phyloP scores from a whole-genome alignment of 352 stramenopile genomes.

The Pythium volutum region DNA sequence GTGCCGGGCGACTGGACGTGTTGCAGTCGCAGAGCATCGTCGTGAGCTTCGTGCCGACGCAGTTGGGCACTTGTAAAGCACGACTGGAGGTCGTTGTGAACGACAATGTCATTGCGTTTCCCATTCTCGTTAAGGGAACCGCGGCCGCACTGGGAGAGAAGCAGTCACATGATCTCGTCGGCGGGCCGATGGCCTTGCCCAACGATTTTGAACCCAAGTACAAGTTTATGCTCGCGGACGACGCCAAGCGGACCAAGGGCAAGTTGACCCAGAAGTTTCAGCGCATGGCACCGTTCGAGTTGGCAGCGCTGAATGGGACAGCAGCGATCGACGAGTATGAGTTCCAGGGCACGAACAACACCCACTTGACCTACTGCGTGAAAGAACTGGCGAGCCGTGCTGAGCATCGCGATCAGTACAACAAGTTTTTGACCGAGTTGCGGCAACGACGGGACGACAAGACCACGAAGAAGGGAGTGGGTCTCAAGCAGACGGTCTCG shows the following conservation, averaged over 20 bases:
- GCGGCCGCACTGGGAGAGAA: slow-evolving; percentile 50
- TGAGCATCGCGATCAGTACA: slow-evolving; percentile 67
- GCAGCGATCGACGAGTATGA: slow-evolving; percentile 79
- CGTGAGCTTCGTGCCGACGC: slow-evolving; percentile 85
- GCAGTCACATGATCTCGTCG: slow-evolving; percentile 34
- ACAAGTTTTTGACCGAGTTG: slow-evolving; percentile 57
- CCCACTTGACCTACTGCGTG: slow-evolving; percentile 83
- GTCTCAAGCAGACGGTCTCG: slow-evolving; percentile 49
- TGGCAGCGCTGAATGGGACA: slow-evolving; percentile 58
- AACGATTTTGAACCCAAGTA: slow-evolving; percentile 85
- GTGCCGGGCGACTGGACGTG: slow-evolving; percentile 67
- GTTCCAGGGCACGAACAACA: slow-evolving; percentile 81
- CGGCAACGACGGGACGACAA: slow-evolving; percentile 30
- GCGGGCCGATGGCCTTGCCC: slow-evolving; percentile 66
- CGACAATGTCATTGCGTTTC: slow-evolving; percentile 40
- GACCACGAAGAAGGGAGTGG: slow-evolving; percentile 27
- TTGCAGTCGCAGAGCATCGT: slow-evolving; percentile 87
- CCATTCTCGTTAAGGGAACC: slow-evolving; percentile 61
- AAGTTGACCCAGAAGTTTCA: slow-evolving; percentile 46
- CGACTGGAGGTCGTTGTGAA: slow-evolving; percentile 49
- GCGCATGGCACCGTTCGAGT: slow-evolving; percentile 61
- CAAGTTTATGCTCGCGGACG: slow-evolving; percentile 86
- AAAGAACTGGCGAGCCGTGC: slow-evolving; percentile 70
- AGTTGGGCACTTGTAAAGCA: slow-evolving; percentile 76
- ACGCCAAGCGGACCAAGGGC: slow-evolving; percentile 60